Evolutionary conservation across 176 grass and related monocot species (phyloP).

Genomic region (Aegilops sharonensis): DNA sequence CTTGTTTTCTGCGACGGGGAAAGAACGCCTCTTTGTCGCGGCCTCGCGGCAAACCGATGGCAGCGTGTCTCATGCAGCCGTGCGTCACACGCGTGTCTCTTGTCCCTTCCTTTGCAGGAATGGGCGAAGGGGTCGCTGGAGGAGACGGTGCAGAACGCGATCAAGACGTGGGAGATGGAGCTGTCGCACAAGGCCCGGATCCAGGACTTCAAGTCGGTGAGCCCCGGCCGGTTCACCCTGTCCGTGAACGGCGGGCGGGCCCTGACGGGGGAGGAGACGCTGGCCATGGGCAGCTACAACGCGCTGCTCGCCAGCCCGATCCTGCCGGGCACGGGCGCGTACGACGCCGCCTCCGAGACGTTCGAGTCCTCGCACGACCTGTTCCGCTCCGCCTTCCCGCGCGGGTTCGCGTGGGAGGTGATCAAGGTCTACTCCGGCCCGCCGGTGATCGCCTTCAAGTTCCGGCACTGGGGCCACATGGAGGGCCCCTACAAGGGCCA

Average conservation of each 20-base stretch:
- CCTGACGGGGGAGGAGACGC: constrained; percentile 52
- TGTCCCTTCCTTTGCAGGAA: constrained; percentile 32
- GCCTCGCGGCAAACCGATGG: not conserved
- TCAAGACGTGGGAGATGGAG: constrained; percentile 99
- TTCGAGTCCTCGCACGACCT: constrained; percentile 82
- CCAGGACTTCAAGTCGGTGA: constrained; percentile 85
- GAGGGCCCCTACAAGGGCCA: constrained; percentile 73
- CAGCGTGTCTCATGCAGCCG: not conserved
- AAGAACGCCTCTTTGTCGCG: not conserved
- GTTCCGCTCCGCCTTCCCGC: constrained; percentile 67
- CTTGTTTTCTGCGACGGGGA: too few relatives aligned
- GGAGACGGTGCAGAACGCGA: constrained; percentile 84
- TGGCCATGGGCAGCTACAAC: constrained; percentile 90
- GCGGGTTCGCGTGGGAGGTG: constrained; percentile 91
- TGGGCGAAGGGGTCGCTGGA: constrained; percentile 83
- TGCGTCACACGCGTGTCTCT: not conserved
- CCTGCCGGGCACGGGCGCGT: constrained; percentile 48
- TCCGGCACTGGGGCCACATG: constrained; percentile 85
- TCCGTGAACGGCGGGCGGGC: constrained; percentile 58
- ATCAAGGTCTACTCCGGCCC: constrained; percentile 67
- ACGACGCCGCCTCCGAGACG: constrained; percentile 72
- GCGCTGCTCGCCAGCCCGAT: constrained; percentile 66
- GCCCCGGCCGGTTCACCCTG: constrained; percentile 44
- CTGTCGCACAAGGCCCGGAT: constrained; percentile 77
- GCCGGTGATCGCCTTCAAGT: constrained; percentile 75